Conservation (phyloP, 2,329 filamentous ascomycete species). For the Thelonectria rubi region DNA sequence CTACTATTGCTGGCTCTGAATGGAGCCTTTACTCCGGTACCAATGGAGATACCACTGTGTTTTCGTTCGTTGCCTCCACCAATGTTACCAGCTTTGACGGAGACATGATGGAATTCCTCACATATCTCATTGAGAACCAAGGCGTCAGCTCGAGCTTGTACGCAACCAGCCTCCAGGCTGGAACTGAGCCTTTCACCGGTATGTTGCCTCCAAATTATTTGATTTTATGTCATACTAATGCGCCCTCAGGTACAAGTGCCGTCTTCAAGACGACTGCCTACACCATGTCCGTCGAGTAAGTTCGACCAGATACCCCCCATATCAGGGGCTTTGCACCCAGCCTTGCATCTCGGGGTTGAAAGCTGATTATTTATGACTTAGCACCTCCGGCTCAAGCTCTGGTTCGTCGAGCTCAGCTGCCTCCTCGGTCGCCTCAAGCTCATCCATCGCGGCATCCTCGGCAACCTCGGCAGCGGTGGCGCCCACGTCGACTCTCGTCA, state of each 20-base stretch:
- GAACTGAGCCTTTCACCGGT: slow-evolving; percentile 65
- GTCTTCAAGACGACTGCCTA: slow-evolving; percentile 16
- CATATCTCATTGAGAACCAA: slow-evolving; percentile 61
- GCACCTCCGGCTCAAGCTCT: no score
- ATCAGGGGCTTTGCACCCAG: no score
- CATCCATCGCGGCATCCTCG: no score
- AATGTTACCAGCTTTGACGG: slow-evolving; percentile 61
- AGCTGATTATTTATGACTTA: no score
- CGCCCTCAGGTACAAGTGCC: background rate
- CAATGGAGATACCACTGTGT: slow-evolving; percentile 67
- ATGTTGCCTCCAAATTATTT: background rate
- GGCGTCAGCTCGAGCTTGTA: slow-evolving; percentile 39
- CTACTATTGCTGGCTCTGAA: slow-evolving; percentile 59
- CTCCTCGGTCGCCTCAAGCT: no score
- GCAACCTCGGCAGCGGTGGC: no score
- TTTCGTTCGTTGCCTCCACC: slow-evolving; percentile 56
- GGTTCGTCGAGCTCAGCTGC: no score
- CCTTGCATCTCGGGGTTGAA: no score
- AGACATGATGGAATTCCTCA: slow-evolving; percentile 65
- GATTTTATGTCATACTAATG: background rate
- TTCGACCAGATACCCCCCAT: background rate
- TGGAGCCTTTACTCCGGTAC: slow-evolving; percentile 67
- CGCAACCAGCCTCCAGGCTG: slow-evolving; percentile 36
- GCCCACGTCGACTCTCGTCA: no score
- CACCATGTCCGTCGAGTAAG: slow-evolving; percentile 9